Evolutionary conservation across 495 filamentous ascomycete species (phyloP).

Genomic region (Neurospora intermedia): DNA sequence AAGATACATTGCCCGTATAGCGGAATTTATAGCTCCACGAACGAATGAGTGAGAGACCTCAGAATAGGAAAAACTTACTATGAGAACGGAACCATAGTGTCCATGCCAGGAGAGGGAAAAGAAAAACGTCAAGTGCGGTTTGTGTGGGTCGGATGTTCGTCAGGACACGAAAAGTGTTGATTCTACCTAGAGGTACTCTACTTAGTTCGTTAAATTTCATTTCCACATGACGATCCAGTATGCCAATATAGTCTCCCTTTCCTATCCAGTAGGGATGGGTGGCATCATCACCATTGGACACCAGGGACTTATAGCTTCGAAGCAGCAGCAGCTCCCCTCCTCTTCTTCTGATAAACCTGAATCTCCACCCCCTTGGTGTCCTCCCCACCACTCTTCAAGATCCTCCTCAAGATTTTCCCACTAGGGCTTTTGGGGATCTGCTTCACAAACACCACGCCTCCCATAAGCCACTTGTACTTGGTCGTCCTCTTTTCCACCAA

Average conservation of each 20-base stretch:
- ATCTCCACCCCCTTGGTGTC: slow-evolving; percentile 13
- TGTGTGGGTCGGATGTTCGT: too few species aligned
- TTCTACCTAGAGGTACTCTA: too few species aligned
- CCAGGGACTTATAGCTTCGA: not conserved
- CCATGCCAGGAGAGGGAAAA: too few species aligned
- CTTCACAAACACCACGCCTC: slow-evolving; percentile 49
- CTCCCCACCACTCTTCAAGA: slow-evolving; percentile 28
- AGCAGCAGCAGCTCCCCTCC: slow-evolving; percentile 3
- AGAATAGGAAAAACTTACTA: too few species aligned
- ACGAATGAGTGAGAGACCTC: too few species aligned
- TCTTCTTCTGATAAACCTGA: slow-evolving; percentile 20
- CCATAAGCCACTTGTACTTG: slow-evolving; percentile 56
- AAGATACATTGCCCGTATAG: too few species aligned
- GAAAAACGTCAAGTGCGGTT: too few species aligned
- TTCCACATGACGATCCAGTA: not conserved
- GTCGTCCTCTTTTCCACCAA: slow-evolving; percentile 53
- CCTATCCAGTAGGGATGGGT: not conserved
- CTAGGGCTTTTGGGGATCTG: slow-evolving; percentile 58
- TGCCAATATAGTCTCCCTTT: not conserved
- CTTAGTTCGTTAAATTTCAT: too few species aligned
- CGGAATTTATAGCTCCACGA: too few species aligned
- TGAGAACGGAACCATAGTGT: too few species aligned
- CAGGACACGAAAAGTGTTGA: too few species aligned
- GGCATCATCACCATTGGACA: not conserved
- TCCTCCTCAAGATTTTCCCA: slow-evolving; percentile 55